Evolutionary conservation across 164 flowering plant genomes (phyloP).

Genomic region (Amborella trichopoda): DNA sequence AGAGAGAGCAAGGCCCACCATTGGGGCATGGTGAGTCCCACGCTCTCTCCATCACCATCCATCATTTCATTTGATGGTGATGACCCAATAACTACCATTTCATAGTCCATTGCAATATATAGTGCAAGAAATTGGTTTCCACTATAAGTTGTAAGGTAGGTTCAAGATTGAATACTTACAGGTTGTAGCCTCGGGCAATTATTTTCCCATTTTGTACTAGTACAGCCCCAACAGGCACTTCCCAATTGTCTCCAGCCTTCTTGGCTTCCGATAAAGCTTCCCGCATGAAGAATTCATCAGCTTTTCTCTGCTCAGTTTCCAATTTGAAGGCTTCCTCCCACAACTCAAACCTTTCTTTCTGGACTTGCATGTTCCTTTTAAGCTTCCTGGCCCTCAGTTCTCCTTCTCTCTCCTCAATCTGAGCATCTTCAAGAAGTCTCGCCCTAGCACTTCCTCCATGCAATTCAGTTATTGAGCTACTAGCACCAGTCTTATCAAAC

Average conservation of each 20-base stretch:
- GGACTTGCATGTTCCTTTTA: constrained; percentile 48
- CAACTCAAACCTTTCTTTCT: constrained; percentile 70
- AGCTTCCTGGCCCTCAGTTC: constrained; percentile 49
- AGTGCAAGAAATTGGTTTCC: too few relatives aligned
- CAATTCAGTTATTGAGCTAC: not conserved
- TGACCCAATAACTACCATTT: too few relatives aligned
- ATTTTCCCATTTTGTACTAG: constrained; percentile 78
- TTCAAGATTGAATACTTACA: too few relatives aligned
- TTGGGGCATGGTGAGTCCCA: too few relatives aligned
- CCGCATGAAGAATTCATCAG: constrained; percentile 87
- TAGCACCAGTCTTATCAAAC: constrained; percentile 2
- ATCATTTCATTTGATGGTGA: too few relatives aligned
- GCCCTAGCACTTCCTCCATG: constrained; percentile 8
- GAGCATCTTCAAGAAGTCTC: constrained; percentile 23
- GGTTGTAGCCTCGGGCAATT: constrained; percentile 85
- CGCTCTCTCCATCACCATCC: too few relatives aligned
- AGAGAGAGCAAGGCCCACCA: too few relatives aligned
- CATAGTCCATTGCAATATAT: too few relatives aligned
- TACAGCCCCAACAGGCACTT: constrained; percentile 97
- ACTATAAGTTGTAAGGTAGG: too few relatives aligned
- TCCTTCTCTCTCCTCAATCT: constrained; percentile 23
- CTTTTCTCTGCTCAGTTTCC: constrained; percentile 61
- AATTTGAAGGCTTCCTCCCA: constrained; percentile 86
- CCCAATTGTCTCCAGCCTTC: constrained; percentile 92
- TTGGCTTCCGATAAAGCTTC: constrained; percentile 85